Percentiles rank a stretch among this genome's conserved stretches.
Conservation (phyloP, 1,139 yeast species). For the Scheffersomyces illinoinensis region DNA sequence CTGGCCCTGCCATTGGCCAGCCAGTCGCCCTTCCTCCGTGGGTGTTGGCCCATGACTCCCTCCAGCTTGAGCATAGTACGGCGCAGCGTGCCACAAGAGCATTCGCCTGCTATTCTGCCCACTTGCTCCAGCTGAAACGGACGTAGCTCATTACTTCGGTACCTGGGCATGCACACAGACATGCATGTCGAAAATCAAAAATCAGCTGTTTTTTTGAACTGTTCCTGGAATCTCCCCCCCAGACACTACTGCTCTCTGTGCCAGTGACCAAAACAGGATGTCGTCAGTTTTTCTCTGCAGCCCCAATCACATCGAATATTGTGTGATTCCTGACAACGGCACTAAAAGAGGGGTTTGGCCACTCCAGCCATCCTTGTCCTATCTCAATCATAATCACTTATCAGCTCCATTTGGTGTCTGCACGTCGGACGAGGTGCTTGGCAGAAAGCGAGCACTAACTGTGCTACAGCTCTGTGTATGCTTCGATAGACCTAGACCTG, state of each 20-base stretch:
- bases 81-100: not conserved
- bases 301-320: not conserved
- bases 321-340: not conserved
- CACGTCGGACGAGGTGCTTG: not conserved
- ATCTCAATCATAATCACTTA: not conserved
- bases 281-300: not conserved
- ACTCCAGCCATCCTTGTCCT: not conserved
- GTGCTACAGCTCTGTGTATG: not conserved
- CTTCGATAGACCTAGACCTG: no score
- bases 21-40: not conserved
- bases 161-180: not conserved
- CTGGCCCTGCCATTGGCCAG: not conserved
- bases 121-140: not conserved
- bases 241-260: not conserved
- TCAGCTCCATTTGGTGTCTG: not conserved
- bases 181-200: not conserved
- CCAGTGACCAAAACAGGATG: not conserved
- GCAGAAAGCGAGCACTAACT: not conserved
- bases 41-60: not conserved
- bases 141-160: not conserved
- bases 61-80: not conserved
- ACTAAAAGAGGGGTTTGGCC: not conserved
- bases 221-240: not conserved
- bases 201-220: not conserved
- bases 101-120: not conserved